A percentile compares a stretch with the other conserved stretches of the same genome.
phyloP scores from a whole-genome alignment of 192 early-diverging fungal genomes.

The Diversispora eburnea region DNA sequence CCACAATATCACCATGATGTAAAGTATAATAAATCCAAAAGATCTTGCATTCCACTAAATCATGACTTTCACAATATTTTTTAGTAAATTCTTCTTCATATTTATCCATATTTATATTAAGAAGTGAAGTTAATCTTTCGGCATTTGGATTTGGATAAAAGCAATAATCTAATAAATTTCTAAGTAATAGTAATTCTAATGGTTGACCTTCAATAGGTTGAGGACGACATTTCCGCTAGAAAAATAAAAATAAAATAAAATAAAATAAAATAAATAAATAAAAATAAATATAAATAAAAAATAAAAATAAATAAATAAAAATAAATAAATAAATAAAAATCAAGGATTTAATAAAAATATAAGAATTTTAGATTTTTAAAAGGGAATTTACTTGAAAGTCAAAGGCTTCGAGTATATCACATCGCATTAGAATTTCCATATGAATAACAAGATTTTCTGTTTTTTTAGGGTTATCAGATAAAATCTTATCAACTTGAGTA shows the following conservation, averaged over 20 bases:
- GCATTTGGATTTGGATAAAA: background rate
- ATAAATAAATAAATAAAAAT: no score
- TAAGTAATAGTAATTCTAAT: background rate
- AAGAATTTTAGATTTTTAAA: no score
- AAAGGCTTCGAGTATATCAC: constrained; percentile 5
- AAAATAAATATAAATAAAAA: no score
- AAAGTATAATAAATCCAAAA: background rate
- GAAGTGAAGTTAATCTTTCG: background rate
- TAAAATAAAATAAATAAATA: no score
- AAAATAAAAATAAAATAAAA: no score
- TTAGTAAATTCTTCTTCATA: background rate
- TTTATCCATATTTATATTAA: background rate
- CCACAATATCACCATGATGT: background rate
- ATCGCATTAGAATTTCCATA: background rate
- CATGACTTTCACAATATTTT: background rate
- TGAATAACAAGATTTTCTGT: background rate
- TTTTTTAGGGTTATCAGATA: background rate
- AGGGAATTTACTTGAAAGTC: background rate
- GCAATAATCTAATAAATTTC: background rate
- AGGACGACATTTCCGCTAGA: no score
- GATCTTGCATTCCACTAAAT: background rate
- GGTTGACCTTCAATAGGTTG: no score
- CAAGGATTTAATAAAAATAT: no score
- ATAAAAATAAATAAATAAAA: no score
- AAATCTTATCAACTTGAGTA: background rate